Conservation (phyloP, 2,329 filamentous ascomycete genomes). For the Hysterium pulicare region DNA sequence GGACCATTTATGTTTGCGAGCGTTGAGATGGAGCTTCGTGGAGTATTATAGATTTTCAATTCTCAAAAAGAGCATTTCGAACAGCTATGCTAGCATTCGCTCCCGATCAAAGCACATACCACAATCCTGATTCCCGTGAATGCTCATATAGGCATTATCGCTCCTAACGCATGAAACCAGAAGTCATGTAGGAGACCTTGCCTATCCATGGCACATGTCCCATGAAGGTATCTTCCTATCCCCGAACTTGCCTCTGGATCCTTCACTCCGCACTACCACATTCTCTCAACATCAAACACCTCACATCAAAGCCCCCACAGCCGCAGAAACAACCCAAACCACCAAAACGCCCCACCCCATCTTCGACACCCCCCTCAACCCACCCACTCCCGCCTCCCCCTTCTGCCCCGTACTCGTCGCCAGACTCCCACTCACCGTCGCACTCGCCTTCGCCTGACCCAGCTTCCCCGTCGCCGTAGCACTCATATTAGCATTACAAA, state of each 20-base stretch:
- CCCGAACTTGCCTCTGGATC: too few species aligned
- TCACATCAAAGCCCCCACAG: too few species aligned
- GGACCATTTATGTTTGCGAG: slow-evolving; percentile 41
- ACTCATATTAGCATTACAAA: slow-evolving; percentile 1
- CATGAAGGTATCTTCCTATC: too few species aligned
- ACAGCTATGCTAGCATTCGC: too few species aligned
- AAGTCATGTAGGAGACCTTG: too few species aligned
- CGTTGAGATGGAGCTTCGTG: slow-evolving; percentile 30
- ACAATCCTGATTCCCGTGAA: too few species aligned
- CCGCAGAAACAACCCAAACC: background rate
- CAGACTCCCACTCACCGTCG: background rate
- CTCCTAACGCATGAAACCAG: too few species aligned
- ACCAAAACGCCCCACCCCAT: slow-evolving; percentile 20
- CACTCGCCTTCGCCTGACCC: background rate
- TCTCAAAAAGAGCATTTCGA: too few species aligned
- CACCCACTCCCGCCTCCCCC: background rate
- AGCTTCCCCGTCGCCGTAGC: slow-evolving; percentile 1
- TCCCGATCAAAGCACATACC: too few species aligned
- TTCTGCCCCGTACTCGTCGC: background rate
- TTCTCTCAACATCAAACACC: background rate
- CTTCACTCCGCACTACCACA: background rate
- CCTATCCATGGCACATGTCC: too few species aligned
- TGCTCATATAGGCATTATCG: too few species aligned
- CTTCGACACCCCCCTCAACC: background rate
- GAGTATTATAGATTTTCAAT: too few species aligned